Conservation (phyloP, 148 eudicot species). For the Tetragonia tetragonoides region DNA sequence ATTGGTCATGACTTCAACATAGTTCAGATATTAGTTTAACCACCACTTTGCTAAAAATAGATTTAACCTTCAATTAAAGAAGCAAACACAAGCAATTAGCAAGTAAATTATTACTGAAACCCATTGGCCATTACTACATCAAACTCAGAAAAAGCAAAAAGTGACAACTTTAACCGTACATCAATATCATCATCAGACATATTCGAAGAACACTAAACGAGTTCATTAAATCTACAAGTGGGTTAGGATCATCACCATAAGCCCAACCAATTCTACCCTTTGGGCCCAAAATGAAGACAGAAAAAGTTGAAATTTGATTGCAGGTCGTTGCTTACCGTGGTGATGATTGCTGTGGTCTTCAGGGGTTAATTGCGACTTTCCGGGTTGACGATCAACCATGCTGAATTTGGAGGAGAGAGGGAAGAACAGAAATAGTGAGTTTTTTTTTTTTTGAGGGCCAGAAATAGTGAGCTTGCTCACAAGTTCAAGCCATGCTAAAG, state of each 20-base stretch:
- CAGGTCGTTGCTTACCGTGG: slow-evolving; percentile 10
- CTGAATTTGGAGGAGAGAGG: neutral
- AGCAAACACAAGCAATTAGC: neutral
- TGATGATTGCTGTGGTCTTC: neutral
- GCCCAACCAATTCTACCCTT: neutral
- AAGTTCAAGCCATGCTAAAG: too few relatives aligned
- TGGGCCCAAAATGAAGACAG: neutral
- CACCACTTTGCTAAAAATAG: neutral
- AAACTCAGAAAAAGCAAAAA: too few relatives aligned
- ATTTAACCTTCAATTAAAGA: neutral
- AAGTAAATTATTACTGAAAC: neutral
- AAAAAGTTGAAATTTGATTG: neutral
- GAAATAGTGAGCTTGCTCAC: too few relatives aligned
- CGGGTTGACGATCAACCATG: slow-evolving; percentile 23
- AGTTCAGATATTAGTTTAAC: neutral
- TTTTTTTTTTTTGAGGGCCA: too few relatives aligned
- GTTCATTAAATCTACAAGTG: neutral
- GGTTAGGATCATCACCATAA: neutral
- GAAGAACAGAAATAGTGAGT: neutral
- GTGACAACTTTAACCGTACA: too few relatives aligned
- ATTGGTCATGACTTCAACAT: neutral
- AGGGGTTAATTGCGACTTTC: neutral
- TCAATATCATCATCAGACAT: neutral
- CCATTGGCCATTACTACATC: neutral
- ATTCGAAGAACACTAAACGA: neutral